Base-by-base conservation (phyloP, 2,329 filamentous ascomycete genomes). In the Fusarium sp. region DNA sequence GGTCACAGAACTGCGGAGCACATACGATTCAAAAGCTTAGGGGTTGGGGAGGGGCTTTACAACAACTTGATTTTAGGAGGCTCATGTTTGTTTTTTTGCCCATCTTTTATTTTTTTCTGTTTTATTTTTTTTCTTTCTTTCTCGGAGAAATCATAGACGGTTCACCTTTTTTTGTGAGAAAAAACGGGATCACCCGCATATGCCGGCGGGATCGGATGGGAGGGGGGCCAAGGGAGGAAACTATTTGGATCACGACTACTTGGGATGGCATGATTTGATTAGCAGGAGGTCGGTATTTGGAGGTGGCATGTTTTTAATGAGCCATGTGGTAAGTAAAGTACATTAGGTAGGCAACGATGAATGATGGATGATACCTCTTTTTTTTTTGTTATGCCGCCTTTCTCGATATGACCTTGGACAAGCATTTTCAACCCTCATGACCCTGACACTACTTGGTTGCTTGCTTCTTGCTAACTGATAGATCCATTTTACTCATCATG, bases 301-400 rank as follows among this genome's bases (percentile, higher is more conserved):
- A 62, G 20, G 58, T 43, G 35, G 57, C 43, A 52, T 58, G 45
- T 65, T 50, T 69, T 54, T 37, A 58, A 67, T 70, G 74, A 69
- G 43, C 61, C 43, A 75, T 27, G 38, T 30, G 54, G 47, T 50
- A 66, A 17, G 54, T 47, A 45, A 22, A 45, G 40, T 20, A 43
- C 40, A 45, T 12, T 50, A 30, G 45, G 45, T 30, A 50, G 45
- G 70, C 68, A 69, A 70, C 62, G 69, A 72, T 68, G 52, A 75
- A 75, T 68, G 63, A 75, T 61, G 69, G 63, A 76, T 70, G 67
- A 73, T 77, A 72, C 70, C 65, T 68, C 59, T 73, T 68, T 70
- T 20, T 20, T 20, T 43, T 40, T 65, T 69, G 68, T 69, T 64
- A 52, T 71, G 40, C 56, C 59, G 33, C 47, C 56, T 67, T 60